Conservation (phyloP, 305 asterid genomes). For the Solanum hybrid region DNA sequence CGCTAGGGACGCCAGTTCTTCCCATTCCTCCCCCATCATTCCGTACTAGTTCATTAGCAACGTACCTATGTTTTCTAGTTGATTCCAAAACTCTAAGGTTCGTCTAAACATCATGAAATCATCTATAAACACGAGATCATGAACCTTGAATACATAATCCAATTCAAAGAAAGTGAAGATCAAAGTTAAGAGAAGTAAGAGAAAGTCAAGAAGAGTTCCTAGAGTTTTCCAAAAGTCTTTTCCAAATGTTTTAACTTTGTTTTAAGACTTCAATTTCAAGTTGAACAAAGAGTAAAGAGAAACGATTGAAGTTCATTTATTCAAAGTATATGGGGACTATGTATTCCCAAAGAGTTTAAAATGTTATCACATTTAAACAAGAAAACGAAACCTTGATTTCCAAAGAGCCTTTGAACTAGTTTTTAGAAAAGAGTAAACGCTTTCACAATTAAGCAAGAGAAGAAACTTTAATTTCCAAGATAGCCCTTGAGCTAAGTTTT, state of each 20-base stretch:
- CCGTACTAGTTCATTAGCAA: not conserved
- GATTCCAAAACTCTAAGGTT: not conserved
- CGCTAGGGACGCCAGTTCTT: not conserved
- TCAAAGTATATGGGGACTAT: not conserved
- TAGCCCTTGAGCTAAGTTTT: not conserved
- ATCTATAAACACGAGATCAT: not conserved
- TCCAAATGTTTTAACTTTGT: not conserved
- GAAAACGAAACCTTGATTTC: not conserved
- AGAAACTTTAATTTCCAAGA: not conserved
- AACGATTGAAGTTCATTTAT: not conserved
- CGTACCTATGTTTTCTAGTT: not conserved
- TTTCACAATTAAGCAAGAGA: not conserved
- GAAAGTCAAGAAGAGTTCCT: not conserved
- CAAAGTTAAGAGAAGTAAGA: not conserved
- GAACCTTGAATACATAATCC: not conserved
- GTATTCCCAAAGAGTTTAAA: not conserved
- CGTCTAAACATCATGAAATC: not conserved
- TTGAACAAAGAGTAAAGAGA: too few relatives aligned
- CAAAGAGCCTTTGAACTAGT: not conserved
- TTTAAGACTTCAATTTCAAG: not conserved
- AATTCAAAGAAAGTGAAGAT: not conserved
- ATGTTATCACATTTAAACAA: not conserved
- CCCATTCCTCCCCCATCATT: not conserved
- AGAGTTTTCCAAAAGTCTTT: not conserved
- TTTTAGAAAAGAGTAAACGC: not conserved